Evolutionary conservation across 139 green algal species (phyloP).

Genomic region (Chloropicon primus): DNA sequence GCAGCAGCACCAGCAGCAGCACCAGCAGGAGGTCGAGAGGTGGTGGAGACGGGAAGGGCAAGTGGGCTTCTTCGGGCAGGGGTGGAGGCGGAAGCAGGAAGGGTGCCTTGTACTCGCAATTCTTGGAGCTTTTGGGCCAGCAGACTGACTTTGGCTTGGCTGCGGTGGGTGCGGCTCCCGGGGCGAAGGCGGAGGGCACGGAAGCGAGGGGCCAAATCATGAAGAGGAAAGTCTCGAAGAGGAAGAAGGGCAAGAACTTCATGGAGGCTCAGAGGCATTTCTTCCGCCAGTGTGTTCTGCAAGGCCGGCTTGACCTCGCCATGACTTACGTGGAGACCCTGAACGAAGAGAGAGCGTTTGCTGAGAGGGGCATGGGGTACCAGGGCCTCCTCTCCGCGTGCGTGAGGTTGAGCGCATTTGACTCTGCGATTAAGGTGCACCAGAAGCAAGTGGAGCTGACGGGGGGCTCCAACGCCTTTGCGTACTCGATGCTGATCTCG

Average conservation of each 20-base stretch:
- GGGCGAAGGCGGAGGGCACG: no score
- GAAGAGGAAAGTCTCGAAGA: neutral
- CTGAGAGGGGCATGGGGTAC: neutral
- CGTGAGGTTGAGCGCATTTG: neutral
- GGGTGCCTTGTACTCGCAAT: neutral
- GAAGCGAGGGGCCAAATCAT: neutral
- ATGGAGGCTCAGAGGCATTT: neutral
- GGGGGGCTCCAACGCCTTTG: neutral
- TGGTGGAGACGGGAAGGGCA: neutral
- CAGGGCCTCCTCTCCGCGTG: neutral
- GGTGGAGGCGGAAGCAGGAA: neutral
- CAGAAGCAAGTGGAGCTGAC: neutral
- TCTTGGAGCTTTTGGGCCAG: neutral
- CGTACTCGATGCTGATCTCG: neutral
- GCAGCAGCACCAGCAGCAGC: neutral
- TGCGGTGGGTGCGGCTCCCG: no score
- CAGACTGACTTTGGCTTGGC: neutral
- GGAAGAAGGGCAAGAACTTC: neutral
- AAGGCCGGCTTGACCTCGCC: neutral
- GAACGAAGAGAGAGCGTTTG: neutral
- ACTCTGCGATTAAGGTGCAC: neutral
- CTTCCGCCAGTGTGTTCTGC: neutral
- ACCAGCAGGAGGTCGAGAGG: neutral
- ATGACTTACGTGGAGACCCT: neutral
- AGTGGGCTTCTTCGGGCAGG: no score